A percentile compares a stretch with the other conserved stretches of the same genome.
These are phyloP conservation scores for Escallonia rubra DNA, from an alignment of 129 eudicot genomes.

Conservation along the genomic window DNA sequence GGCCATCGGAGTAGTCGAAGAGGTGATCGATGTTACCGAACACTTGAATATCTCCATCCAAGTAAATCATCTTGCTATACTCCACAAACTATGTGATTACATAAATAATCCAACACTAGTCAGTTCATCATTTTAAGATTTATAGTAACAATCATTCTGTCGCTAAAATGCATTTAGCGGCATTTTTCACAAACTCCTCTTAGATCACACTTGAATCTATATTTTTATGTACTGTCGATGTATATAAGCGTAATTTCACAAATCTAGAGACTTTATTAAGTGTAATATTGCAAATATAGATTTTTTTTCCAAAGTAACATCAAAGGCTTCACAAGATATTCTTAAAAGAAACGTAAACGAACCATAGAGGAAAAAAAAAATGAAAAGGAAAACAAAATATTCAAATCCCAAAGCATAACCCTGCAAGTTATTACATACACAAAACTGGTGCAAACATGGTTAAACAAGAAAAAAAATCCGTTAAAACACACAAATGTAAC, in stretches of 20 bases:
- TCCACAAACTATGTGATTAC: conserved; percentile 11
- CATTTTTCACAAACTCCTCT: too few species aligned
- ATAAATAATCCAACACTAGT: not conserved
- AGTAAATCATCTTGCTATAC: conserved; percentile 18
- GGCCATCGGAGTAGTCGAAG: conserved; percentile 13
- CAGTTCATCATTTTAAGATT: not conserved
- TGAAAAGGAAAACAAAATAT: too few species aligned
- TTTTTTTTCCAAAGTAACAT: too few species aligned
- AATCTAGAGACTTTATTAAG: too few species aligned
- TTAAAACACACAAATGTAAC: not conserved
- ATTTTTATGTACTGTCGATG: too few species aligned
- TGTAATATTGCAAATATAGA: too few species aligned
- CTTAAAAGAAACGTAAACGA: too few species aligned
- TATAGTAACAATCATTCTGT: not conserved
- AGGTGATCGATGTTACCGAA: conserved; percentile 17
- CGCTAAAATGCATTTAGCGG: not conserved
- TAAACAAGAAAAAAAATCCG: not conserved
- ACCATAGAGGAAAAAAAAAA: too few species aligned
- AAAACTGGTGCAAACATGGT: not conserved
- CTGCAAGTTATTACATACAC: not conserved
- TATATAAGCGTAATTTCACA: too few species aligned
- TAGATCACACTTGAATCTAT: too few species aligned
- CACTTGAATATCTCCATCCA: conserved; percentile 26
- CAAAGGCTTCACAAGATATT: too few species aligned
- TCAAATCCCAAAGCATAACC: not conserved